Evolutionary conservation across 1,284 basidiomycete genomes (phyloP), one percentile per base, ranked within the genome.

Genomic region (Schizopora paradoxa): DNA sequence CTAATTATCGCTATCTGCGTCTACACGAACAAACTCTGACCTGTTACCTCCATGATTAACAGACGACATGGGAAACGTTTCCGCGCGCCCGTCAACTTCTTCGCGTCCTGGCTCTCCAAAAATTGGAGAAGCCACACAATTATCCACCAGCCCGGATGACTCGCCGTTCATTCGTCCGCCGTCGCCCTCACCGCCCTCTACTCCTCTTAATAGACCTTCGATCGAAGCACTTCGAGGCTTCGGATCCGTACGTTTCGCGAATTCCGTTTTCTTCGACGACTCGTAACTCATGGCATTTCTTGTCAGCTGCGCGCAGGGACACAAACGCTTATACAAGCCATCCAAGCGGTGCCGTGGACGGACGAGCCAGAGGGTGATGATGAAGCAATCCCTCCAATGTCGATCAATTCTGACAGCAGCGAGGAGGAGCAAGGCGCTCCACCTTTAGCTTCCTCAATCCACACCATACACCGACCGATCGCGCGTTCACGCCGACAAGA

Each of bases 251-350:
- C 54, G 79, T 64, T 29, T 36, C 18, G 43, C 49, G 19, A 42
- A 42, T 16, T 34, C n/a, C 29, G 21, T 19, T 51, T 41, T 54
- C 37, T 45, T 38, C 41, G 44, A 49, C 34, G 22, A 38, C 42
- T 27, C 52, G 34, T 43, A 29, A 32, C 51, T 44, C 41, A 49
- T 48, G 45, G 46, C 56, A 43, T 53, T 44, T 48, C 50, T 41
- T 23, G 51, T 58, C 56, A 84, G 87, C 84, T 90, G 78, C 80
- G 85, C 35, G 76, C 80, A 18, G 86, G 86, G 21, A 90, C 87
- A 4, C 87, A 90, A 60, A 85, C 87, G 2, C 74, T 90, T 41
- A 90, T 90, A 37, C 87, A 90, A 65, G 87, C 85, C 2, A 67
- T 90, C 16, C 87, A 90, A 56, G 86, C 86, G 3, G 69, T 89